Evolutionary conservation across 495 filamentous ascomycete species (phyloP).

Genomic region (Echria macrotheca): DNA sequence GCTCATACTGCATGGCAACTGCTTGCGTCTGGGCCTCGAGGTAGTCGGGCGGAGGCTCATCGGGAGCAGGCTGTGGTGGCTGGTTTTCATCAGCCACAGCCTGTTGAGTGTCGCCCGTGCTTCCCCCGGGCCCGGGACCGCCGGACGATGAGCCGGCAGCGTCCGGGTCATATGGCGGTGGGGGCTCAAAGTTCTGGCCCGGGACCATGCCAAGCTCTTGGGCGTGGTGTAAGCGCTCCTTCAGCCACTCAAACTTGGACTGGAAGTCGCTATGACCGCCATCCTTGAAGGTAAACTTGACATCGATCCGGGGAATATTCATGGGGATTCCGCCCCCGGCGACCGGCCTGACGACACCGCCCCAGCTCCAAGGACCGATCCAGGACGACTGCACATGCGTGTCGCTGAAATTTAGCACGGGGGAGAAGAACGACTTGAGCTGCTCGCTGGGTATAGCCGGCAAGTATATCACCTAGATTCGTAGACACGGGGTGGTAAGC

Average conservation of each 20-base stretch:
- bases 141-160: conserved; percentile 26
- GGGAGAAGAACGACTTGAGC: conserved; percentile 83
- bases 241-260: conserved; percentile 73
- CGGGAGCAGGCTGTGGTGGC: conserved; percentile 45
- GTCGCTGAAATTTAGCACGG: conserved; percentile 79
- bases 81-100: conserved; percentile 17
- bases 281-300: conserved; percentile 87
- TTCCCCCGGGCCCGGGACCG: conserved; percentile 1
- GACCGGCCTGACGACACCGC: conserved; percentile 70
- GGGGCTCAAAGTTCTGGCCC: conserved; percentile 60
- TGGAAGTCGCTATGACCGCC: conserved; percentile 93
- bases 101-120: conserved; percentile 5
- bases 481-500: conserved; percentile 12
- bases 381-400: conserved; percentile 87
- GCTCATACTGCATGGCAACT: conserved; percentile 48
- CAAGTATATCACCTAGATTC: conserved; percentile 78
- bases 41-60: conserved; percentile 88
- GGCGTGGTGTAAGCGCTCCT: conserved; percentile 74
- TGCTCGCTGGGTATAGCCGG: conserved; percentile 60
- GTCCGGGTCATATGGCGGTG: conserved; percentile 70
- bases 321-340: conserved; percentile 78
- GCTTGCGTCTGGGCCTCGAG: conserved; percentile 82
- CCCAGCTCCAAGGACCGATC: conserved; percentile 96
- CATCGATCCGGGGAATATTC: conserved; percentile 63
- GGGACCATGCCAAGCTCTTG: conserved; percentile 57